A percentile compares a stretch with the other conserved stretches of the same genome.
Evolutionary conservation across 2,329 filamentous ascomycete genomes (phyloP).

Genomic region (Eutypella sp.): DNA sequence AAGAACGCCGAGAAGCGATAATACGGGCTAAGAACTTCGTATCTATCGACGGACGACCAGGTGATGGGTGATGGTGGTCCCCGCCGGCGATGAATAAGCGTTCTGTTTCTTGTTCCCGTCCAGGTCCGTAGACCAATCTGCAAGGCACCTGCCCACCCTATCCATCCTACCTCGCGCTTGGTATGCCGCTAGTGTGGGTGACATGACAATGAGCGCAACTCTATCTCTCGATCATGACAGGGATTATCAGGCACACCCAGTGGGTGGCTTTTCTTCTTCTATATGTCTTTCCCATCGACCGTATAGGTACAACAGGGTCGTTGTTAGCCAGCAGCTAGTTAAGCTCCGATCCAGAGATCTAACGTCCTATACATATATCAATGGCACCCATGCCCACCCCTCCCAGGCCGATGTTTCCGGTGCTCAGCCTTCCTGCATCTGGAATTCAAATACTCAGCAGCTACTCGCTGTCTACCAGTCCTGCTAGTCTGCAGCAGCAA

Average conservation of each 20-base stretch:
- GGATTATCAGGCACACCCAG: not conserved
- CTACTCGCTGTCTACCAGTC: no score
- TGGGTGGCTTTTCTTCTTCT: not conserved
- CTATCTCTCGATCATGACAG: not conserved
- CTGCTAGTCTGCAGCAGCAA: not conserved
- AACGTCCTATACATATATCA: not conserved
- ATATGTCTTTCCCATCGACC: not conserved
- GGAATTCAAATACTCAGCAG: no score
- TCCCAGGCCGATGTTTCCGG: not conserved
- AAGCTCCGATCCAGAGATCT: not conserved
- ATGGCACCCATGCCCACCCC: not conserved
- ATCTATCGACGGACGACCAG: conserved; percentile 1
- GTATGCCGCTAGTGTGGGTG: not conserved
- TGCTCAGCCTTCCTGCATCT: no score
- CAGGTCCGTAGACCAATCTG: not conserved
- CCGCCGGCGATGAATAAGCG: not conserved
- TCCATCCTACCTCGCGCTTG: not conserved
- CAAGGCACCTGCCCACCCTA: not conserved
- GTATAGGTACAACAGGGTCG: no score
- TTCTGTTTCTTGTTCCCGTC: not conserved
- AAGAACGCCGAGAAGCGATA: no score
- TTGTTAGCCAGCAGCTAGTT: no score
- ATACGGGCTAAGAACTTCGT: no score
- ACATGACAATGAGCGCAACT: not conserved
- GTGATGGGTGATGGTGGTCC: no score